Percentiles rank a stretch among this genome's conserved stretches.
Evolutionary conservation across 2,329 filamentous ascomycete species (phyloP).

Genomic region (Diaporthe citri): DNA sequence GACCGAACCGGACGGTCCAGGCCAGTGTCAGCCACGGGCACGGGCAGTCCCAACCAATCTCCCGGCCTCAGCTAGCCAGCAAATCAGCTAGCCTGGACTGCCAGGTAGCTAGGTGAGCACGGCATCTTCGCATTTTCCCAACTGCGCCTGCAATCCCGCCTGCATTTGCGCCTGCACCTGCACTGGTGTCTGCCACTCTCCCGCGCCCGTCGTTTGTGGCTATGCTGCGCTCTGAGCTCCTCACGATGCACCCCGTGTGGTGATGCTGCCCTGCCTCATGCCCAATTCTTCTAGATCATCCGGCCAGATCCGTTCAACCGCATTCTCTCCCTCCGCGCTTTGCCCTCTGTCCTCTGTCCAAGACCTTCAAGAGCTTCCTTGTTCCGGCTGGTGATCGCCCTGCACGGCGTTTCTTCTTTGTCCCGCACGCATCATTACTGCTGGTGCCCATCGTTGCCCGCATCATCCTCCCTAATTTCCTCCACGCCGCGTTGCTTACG

Average conservation of each 20-base stretch:
- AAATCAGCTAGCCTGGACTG: constrained; percentile 16
- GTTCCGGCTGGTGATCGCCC: background rate
- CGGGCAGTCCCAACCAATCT: constrained; percentile 14
- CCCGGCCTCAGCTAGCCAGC: background rate
- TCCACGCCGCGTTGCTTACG: background rate
- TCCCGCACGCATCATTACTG: background rate
- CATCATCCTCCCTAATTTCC: background rate
- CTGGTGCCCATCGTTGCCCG: background rate
- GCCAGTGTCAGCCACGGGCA: constrained; percentile 1
- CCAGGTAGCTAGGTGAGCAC: constrained; percentile 1
- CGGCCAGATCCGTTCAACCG: background rate
- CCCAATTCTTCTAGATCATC: background rate
- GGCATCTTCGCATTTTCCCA: constrained; percentile 2
- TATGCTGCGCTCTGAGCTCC: constrained; percentile 1
- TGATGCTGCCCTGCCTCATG: constrained; percentile 7
- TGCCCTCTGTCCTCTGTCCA: background rate
- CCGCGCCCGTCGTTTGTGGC: constrained; percentile 15
- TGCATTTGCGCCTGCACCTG: background rate
- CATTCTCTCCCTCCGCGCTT: background rate
- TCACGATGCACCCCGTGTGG: constrained; percentile 18
- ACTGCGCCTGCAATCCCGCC: background rate
- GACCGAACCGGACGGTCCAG: background rate
- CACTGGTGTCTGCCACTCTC: background rate
- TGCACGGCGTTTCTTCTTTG: background rate
- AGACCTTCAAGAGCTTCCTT: background rate